Percentiles rank a stretch among this genome's conserved stretches.
phyloP scores from a whole-genome alignment of 192 early-diverging fungal species.

The Anaeromyces robustus region DNA sequence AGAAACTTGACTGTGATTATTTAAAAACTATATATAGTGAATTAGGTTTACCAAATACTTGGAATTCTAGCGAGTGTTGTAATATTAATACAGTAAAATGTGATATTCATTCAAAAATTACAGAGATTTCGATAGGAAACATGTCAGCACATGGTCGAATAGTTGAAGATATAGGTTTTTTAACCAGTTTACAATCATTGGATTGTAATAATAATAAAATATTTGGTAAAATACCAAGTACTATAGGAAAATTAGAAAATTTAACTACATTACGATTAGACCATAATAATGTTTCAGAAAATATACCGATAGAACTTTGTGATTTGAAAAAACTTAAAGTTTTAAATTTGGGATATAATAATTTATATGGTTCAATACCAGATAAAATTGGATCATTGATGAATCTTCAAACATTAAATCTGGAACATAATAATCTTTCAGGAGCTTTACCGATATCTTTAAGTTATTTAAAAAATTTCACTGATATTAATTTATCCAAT shows the following conservation, averaged over 20 bases:
- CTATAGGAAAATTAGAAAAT: background rate
- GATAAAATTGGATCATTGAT: background rate
- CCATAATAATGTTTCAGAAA: background rate
- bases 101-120: background rate
- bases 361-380: background rate
- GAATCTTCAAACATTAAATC: background rate
- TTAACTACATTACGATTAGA: too few relatives aligned
- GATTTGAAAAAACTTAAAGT: background rate
- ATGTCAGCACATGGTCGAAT: too few relatives aligned
- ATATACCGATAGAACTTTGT: background rate
- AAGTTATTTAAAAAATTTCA: background rate
- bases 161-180: too few relatives aligned
- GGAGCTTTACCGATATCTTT: background rate
- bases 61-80: background rate
- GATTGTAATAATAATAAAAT: background rate
- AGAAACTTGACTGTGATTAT: background rate
- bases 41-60: background rate
- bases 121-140: too few relatives aligned
- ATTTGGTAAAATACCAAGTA: background rate
- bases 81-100: background rate
- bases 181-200: too few relatives aligned
- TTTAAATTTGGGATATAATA: background rate
- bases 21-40: background rate
- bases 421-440: background rate
- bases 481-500: too few relatives aligned